These are phyloP conservation scores for Solanum pennellii DNA, from an alignment of 257 asterid genomes.

Conservation along the genomic window DNA sequence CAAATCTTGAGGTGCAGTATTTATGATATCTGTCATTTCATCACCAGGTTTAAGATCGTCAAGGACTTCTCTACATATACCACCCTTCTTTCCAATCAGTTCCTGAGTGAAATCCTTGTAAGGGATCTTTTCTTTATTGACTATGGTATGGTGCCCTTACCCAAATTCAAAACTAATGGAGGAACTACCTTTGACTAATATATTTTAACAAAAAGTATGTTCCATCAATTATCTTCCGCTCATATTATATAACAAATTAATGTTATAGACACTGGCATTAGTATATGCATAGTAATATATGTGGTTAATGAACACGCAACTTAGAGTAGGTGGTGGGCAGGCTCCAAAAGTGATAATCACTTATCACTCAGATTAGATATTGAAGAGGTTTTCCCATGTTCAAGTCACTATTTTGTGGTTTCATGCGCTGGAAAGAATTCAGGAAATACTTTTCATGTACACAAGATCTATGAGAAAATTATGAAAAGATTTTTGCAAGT, in stretches of 20 bases:
- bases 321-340: too few species aligned
- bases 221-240: background rate
- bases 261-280: background rate
- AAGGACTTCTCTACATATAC: background rate
- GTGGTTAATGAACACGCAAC: too few species aligned
- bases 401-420: too few species aligned
- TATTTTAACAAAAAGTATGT: background rate
- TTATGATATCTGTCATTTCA: conserved; percentile 2
- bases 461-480: too few species aligned
- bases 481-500: too few species aligned
- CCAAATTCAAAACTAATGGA: conserved; percentile 30
- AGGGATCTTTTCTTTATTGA: conserved; percentile 48
- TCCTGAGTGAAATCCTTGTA: conserved; percentile 22
- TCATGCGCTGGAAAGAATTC: too few species aligned
- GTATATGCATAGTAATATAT: background rate
- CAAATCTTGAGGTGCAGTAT: background rate
- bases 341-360: too few species aligned
- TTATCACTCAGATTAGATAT: too few species aligned
- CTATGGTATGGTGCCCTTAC: conserved; percentile 50
- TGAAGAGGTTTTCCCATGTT: too few species aligned
- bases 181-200: background rate
- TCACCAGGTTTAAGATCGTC: conserved; percentile 1
- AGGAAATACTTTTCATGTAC: too few species aligned
- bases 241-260: background rate
- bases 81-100: too few species aligned